Base-by-base conservation (phyloP, 164 flowering plant genomes). In the Magnolia kwangsiensis region DNA sequence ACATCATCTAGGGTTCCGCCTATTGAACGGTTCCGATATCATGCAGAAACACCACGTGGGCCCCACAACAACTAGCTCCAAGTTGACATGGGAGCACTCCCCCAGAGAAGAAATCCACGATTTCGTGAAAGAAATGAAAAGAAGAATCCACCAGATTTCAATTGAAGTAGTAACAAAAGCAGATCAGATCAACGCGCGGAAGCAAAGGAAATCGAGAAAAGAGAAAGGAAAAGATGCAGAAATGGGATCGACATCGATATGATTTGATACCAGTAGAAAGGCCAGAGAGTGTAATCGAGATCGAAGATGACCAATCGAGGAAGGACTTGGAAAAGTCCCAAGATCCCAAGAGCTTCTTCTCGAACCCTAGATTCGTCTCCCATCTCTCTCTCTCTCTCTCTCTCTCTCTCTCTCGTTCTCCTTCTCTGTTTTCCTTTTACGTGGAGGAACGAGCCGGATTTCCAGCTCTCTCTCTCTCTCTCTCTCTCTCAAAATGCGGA, bases 221-320 rank as follows among this genome's bases (percentile, higher is more conserved):
- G 27, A 24, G 27, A 5, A 29, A 50, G 69, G 8, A n/a, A 69
- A 8, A 14, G n/a, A 63, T 19, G 18, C 45, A 51, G 16, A 58
- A 50, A 29, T 16, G 10, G 70, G 21, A 66, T 27, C 37, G 45
- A 5, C 55, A 78, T 29, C 61, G n/a, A 49, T 9, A n/a, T 7
- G 49, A 37, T 29, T 16, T 55, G 9, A 0, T 83, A 94, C 99
- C 99, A 94, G 83, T 91, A 96, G 82, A 92, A 96, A 75, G 99
- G 98, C 98, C 99, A 96, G 84, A 96, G 92, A 80, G 98, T 94
- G 87, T 96, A 94, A 81, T 96, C 99, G 76, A 96, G 98, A 87
- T 96, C 98, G 86, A 96, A 96, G 85, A 96, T 95, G 71, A 96
- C 98, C 72, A 96, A 78, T 29, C 90, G 88, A 78, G 97, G 98